phyloP scores from a whole-genome alignment of 2,329 filamentous ascomycete genomes.

The Shiraia sp. region DNA sequence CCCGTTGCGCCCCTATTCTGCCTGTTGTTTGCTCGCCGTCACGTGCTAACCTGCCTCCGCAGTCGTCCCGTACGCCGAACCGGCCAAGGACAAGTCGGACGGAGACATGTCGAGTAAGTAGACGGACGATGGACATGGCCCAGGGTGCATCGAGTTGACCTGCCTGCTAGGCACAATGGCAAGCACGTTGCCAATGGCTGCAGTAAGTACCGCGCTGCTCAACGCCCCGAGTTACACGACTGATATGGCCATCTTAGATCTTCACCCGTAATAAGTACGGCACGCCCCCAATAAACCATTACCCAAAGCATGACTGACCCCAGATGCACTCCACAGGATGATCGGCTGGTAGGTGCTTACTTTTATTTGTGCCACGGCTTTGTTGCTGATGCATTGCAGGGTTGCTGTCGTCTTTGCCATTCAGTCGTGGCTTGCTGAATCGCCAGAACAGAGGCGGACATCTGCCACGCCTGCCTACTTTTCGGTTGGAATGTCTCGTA shows the following conservation, averaged over 20 bases:
- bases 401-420: slow-evolving; percentile 73
- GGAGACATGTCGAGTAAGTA: slow-evolving; percentile 71
- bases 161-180: slow-evolving; percentile 58
- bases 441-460: slow-evolving; percentile 66
- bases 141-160: slow-evolving; percentile 3
- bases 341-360: slow-evolving; percentile 60
- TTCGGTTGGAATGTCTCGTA: slow-evolving; percentile 78
- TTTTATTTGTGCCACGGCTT: slow-evolving; percentile 8
- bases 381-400: slow-evolving; percentile 50
- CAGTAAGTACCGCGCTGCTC: slow-evolving; percentile 55
- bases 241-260: slow-evolving; percentile 59
- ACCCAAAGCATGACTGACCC: slow-evolving; percentile 20
- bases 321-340: slow-evolving; percentile 52
- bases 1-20: neutral
- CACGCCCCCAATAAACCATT: slow-evolving; percentile 6
- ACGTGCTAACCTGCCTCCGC: slow-evolving; percentile 31
- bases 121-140: slow-evolving; percentile 1
- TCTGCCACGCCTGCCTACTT: slow-evolving; percentile 72
- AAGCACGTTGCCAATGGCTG: slow-evolving; percentile 91
- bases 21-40: slow-evolving; percentile 14
- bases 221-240: slow-evolving; percentile 28
- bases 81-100: slow-evolving; percentile 65
- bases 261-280: slow-evolving; percentile 84
- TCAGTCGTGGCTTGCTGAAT: slow-evolving; percentile 78
- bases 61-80: slow-evolving; percentile 90